A percentile compares a stretch with the other conserved stretches of the same genome.
These are phyloP conservation scores for Pilaira anomala DNA, from an alignment of 192 early-diverging fungal genomes.

Conservation along the genomic window DNA sequence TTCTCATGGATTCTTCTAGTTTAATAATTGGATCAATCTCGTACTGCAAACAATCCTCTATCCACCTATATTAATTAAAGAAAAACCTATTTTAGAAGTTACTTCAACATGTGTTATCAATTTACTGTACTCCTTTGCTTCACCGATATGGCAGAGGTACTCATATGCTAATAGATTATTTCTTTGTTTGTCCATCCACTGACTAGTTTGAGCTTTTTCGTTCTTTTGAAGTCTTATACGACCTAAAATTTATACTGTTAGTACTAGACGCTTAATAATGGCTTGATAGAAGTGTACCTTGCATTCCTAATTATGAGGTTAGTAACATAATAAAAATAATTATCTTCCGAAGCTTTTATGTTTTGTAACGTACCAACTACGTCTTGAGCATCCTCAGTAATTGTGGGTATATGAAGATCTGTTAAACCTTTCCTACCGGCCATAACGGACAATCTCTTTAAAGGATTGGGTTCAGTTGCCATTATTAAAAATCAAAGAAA, in stretches of 20 bases:
- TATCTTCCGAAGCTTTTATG: neutral
- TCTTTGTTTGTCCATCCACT: constrained; percentile 68
- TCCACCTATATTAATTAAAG: constrained; percentile 65
- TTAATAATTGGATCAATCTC: constrained; percentile 73
- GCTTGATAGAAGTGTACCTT: constrained; percentile 9
- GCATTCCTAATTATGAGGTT: constrained; percentile 19
- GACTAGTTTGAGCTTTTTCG: constrained; percentile 8
- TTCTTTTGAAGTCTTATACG: constrained; percentile 26
- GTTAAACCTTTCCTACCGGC: constrained; percentile 36
- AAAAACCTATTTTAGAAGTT: neutral
- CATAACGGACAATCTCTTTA: constrained; percentile 38
- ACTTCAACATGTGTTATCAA: neutral
- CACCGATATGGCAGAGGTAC: constrained; percentile 97
- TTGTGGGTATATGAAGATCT: constrained; percentile 44
- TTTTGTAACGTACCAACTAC: constrained; percentile 33
- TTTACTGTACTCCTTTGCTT: constrained; percentile 88
- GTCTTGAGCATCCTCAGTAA: constrained; percentile 43
- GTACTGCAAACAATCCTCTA: constrained; percentile 86
- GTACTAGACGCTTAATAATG: neutral
- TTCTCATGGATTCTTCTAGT: constrained; percentile 88
- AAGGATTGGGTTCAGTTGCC: constrained; percentile 26
- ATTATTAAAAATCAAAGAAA: constrained; percentile 8
- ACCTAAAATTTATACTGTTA: neutral
- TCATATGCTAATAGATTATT: constrained; percentile 96
- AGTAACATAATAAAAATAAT: neutral